Base-by-base conservation (phyloP, 169 alveolate genomes). In the Eimeria tenella region DNA sequence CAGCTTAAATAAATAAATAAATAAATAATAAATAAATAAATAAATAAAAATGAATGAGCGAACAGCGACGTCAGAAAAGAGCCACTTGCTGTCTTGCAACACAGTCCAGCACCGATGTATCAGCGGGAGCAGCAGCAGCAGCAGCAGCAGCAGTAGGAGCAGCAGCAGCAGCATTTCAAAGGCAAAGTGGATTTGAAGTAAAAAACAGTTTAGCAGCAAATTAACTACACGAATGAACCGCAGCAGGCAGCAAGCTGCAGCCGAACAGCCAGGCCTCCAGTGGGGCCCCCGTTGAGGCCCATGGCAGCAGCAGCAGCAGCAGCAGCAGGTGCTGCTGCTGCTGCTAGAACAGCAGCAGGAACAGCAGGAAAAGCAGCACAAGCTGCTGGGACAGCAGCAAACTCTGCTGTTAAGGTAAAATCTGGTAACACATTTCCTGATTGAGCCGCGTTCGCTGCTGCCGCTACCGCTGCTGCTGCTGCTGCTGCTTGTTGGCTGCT, bases 61-160 rank as follows among this genome's bases (percentile, higher is more conserved):
- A 62, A 23, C 73, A 62, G 15, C 73, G n/a, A 13, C 73, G n/a
- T 19, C 73, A 62, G 73, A 19, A 62, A 23, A 19, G 31, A 10
- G 73, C 73, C 21, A 10, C 23, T 23, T 7, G 73, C 19, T 56
- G 65, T 56, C 65, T 56, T 56, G n/a, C n/a, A n/a, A n/a, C n/a
- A n/a, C n/a, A n/a, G n/a, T n/a, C n/a, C n/a, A n/a, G n/a, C n/a
- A n/a, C n/a, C n/a, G n/a, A n/a, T n/a, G n/a, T n/a, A n/a, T n/a
- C n/a, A n/a, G n/a, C n/a, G n/a, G n/a, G n/a, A n/a, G n/a, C 73
- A 62, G 15, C 31, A 10, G 21, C 73, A 62, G n/a, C 73, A 62
- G n/a, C 73, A 62, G 73, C 73, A 62, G 73, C 73, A 62, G n/a
- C 73, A 62, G 73, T 23, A 62, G 73, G 31, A 62, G n/a, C 73